Base-by-base conservation (phyloP, 495 filamentous ascomycete genomes). In the Pseudoneurospora amorphoporcata region DNA sequence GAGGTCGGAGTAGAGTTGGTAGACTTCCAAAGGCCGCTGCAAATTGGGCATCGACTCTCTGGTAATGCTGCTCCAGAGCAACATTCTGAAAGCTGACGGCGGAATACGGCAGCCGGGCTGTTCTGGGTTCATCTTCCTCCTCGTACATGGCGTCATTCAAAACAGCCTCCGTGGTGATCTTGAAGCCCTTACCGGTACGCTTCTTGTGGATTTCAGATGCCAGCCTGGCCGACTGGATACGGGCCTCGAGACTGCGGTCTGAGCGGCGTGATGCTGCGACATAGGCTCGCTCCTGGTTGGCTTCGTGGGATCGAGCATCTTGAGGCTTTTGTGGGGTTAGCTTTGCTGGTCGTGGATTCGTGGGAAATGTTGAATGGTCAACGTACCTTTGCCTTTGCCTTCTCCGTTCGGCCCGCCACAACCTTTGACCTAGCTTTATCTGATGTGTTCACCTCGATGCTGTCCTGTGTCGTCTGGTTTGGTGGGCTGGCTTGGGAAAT, bases 71-170 rank as follows among this genome's bases (percentile, higher is more conserved):
- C 41, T 88, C 85, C 37, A 79, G 75, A 3, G 86, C 87, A 12
- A 81, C 78, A 10, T 86, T 87, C 61, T 87, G 85, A 19, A 89
- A 78, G 74, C 88, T 85, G 12, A 84, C 85, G 23, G 85, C 86
- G 39, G 90, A 81, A 39, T 82, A 80, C 47, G 86, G 85, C 75
- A 89, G 90, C 70, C 86, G 83, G 38, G 79, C 77, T 10, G 84
- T 83, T 0, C 84, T 72, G 23, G 86, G 84, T 68, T 96, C 93
- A 43, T 98, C 95, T 78, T 97, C 92, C 80, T 98, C 95, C 79
- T 97, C 95, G 79, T 98, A 98, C 94, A 97, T 97, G 81, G 95
- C 94, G 80, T 97, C 95, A 76, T 92, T 93, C 73, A 92, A 81
- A 10, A 98, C 95, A 81, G 95, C 94, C 77, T 95, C 88, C 78